phyloP scores from a whole-genome alignment of 106 monocot genomes.

The Acorus gramineus region DNA sequence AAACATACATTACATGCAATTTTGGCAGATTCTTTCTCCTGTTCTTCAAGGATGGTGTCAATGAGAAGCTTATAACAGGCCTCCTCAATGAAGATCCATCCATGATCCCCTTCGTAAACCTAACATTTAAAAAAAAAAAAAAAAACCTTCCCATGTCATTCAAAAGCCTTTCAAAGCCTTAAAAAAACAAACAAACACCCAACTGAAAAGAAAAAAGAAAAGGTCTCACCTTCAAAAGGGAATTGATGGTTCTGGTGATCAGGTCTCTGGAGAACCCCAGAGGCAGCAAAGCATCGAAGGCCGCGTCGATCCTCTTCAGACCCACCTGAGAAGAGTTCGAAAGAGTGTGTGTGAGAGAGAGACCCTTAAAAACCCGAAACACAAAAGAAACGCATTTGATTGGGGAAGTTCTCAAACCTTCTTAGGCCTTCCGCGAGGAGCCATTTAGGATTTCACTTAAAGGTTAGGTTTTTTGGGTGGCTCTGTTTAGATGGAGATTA shows the following conservation, averaged over 20 bases:
- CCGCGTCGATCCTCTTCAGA: conserved; percentile 23
- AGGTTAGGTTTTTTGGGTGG: too few relatives aligned
- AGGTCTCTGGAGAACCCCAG: conserved; percentile 14
- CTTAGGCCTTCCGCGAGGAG: too few relatives aligned
- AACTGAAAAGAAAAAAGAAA: not conserved
- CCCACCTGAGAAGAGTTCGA: conserved; percentile 9
- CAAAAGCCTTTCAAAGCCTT: not conserved
- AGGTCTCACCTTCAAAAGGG: conserved; percentile 16
- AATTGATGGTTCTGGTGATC: conserved; percentile 10
- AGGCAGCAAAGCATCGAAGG: conserved; percentile 16
- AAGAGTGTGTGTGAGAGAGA: too few relatives aligned
- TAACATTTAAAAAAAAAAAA: not conserved
- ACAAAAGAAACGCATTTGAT: too few relatives aligned
- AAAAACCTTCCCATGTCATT: too few relatives aligned
- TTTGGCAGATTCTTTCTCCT: not conserved
- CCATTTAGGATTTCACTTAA: too few relatives aligned
- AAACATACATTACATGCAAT: too few relatives aligned
- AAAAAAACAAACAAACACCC: not conserved
- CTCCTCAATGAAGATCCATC: conserved; percentile 33
- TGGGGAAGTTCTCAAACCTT: too few relatives aligned
- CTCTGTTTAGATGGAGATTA: too few relatives aligned
- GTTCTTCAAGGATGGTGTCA: conserved; percentile 22
- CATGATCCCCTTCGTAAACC: conserved; percentile 25
- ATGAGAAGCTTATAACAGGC: conserved; percentile 25
- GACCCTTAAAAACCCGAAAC: too few relatives aligned